These are phyloP conservation scores for Aspergillus versicolor DNA, from an alignment of 2,329 filamentous ascomycete species.

Conservation along the genomic window DNA sequence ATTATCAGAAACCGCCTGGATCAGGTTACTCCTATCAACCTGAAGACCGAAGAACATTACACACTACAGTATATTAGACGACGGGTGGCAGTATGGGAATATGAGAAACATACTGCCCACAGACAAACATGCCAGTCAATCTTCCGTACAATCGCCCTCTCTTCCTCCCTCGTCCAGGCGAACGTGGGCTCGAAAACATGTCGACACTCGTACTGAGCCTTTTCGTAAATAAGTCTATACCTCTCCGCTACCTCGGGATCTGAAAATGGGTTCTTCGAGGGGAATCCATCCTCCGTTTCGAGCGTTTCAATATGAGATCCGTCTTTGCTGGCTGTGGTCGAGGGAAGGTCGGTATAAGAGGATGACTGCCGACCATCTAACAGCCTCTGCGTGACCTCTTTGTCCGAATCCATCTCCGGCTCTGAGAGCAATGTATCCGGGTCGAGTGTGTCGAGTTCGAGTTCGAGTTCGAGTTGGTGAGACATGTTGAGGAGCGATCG, in stretches of 20 bases:
- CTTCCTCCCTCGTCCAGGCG: conserved; percentile 35
- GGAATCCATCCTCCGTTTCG: neutral
- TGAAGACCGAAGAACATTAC: conserved; percentile 62
- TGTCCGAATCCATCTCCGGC: conserved; percentile 3
- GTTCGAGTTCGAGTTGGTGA: neutral
- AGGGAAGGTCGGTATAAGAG: conserved; percentile 1
- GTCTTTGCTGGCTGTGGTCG: neutral
- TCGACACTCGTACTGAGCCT: conserved; percentile 49
- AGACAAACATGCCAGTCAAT: conserved; percentile 24
- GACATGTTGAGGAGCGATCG: neutral
- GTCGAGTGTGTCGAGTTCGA: neutral
- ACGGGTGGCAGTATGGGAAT: neutral
- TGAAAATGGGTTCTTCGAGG: conserved; percentile 40
- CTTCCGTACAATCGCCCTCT: conserved; percentile 30
- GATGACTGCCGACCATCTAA: neutral
- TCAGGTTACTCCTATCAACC: conserved; percentile 59
- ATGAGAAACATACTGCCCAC: conserved; percentile 20
- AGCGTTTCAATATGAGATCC: neutral
- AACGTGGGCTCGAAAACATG: conserved; percentile 42
- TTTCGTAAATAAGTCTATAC: conserved; percentile 56
- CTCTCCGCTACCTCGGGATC: conserved; percentile 54
- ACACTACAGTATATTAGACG: conserved; percentile 28
- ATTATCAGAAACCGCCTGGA: conserved; percentile 58
- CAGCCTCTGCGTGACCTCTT: conserved; percentile 4
- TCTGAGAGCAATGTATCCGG: neutral